Evolutionary conservation across 2,329 filamentous ascomycete species (phyloP), one percentile per base, ranked within the genome.

Genomic region (Beauveria brongniartii): DNA sequence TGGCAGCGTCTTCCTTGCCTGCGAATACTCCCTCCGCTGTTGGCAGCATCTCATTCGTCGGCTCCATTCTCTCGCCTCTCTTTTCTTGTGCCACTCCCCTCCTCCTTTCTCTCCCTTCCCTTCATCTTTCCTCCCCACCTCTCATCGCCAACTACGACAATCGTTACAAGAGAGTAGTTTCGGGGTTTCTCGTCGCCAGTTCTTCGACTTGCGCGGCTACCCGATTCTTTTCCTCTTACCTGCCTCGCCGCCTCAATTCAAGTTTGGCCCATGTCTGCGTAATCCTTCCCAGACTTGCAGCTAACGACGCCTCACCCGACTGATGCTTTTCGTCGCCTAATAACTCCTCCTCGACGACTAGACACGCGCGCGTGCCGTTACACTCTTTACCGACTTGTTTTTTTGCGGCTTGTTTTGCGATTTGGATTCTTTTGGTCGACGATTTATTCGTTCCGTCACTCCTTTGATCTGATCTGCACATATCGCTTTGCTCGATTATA

Each of bases 401-500:
- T 59, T 26, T 44, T 20, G 26, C 59, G 59, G 40, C 53, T 52
- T 41, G 53, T 20, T 50, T 52, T 56, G 37, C 24, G 48, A 46
- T 57, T 56, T 40, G 48, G n/a, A 34, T 30, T 54, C 43, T 54
- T 50, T 57, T 52, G 37, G 54, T 46, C 57, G 41, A 62, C 60
- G 46, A 61, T 48, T 54, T 54, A 34, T 56, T 62, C 55, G 55
- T 59, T 55, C 46, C 46, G 60, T 58, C 59, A 61, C 52, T 61
- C 59, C 48, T 61, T 61, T 61, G 51, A 60, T 59, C 46, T 52
- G 40, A 53, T 55, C 50, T 59, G 58, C 58, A 60, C 50, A 60
- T 60, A 60, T 60, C 28, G 48, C 48, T 54, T 53, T 47, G 50
- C 50, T 54, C 41, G 50, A 60, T 47, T 60, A 60, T 48, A 60